Conservation (phyloP, 371 early-diverging fungal genomes). For the Saksenaea vasiformis region DNA sequence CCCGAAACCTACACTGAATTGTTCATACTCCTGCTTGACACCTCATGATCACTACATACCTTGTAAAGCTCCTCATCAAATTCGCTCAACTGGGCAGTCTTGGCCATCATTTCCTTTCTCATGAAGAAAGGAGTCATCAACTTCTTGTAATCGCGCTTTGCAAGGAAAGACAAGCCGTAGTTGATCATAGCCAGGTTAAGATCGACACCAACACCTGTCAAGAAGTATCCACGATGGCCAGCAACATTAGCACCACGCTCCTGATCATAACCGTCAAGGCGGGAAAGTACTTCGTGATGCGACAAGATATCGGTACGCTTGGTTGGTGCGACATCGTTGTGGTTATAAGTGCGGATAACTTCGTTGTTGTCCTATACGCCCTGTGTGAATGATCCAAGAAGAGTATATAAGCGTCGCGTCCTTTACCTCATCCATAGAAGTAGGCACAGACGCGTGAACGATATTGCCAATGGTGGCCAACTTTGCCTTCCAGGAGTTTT, state of each 20-base stretch:
- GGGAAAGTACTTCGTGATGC: constrained; percentile 93
- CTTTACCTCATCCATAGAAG: constrained; percentile 81
- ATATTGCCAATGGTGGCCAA: constrained; percentile 92
- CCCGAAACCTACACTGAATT: constrained; percentile 55
- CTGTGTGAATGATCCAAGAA: too few species aligned
- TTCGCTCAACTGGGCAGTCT: constrained; percentile 98
- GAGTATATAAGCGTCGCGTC: not conserved
- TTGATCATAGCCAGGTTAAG: constrained; percentile 95
- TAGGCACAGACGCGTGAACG: constrained; percentile 93
- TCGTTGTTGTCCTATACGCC: constrained; percentile 74
- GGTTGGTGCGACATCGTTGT: constrained; percentile 57
- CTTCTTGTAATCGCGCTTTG: constrained; percentile 87
- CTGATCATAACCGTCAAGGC: constrained; percentile 92
- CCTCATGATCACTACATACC: constrained; percentile 36
- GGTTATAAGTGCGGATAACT: constrained; percentile 71
- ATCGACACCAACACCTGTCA: constrained; percentile 95
- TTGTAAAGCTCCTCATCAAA: constrained; percentile 99
- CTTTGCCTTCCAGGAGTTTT: constrained; percentile 67
- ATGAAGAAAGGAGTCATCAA: constrained; percentile 99
- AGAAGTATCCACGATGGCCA: constrained; percentile 99
- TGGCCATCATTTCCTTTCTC: constrained; percentile 97
- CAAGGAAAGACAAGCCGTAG: constrained; percentile 97
- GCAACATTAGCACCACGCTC: constrained; percentile 96
- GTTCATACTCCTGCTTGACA: not conserved
- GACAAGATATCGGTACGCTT: constrained; percentile 77